A percentile compares a stretch with the other conserved stretches of the same genome.
phyloP scores from a whole-genome alignment of 2,329 filamentous ascomycete species.

The Orbilia brochopaga region DNA sequence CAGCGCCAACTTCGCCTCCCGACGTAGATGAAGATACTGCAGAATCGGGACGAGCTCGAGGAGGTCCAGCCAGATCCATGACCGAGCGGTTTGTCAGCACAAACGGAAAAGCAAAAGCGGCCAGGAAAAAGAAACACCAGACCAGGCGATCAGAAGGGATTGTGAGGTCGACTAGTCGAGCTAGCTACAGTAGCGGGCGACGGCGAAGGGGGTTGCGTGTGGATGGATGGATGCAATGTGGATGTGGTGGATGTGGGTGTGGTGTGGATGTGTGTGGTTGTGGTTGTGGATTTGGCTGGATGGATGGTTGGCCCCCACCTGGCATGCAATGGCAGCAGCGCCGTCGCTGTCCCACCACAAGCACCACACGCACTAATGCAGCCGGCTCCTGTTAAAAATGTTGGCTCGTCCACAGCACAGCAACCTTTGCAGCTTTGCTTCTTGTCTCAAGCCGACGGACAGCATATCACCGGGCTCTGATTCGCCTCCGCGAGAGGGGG shows the following conservation, averaged over 20 bases:
- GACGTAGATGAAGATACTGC: background rate
- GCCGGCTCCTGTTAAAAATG: background rate
- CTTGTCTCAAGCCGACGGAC: constrained; percentile 26
- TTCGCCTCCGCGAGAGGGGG: constrained; percentile 35
- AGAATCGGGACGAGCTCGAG: constrained; percentile 10
- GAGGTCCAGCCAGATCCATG: constrained; percentile 8
- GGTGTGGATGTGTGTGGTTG: no score
- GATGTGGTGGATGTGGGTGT: no score
- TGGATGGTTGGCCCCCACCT: background rate
- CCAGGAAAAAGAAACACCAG: background rate
- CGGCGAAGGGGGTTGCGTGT: no score
- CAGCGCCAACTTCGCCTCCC: background rate
- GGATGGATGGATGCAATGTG: no score
- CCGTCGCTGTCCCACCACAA: no score
- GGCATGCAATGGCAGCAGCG: no score
- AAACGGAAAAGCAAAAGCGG: background rate
- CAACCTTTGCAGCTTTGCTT: background rate
- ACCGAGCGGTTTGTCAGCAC: background rate
- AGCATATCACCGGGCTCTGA: constrained; percentile 27
- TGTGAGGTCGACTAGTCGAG: no score
- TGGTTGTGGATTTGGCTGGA: background rate
- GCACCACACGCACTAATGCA: constrained; percentile 10
- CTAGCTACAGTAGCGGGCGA: no score
- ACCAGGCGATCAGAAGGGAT: background rate
- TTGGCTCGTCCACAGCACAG: background rate